Conservation (phyloP, 2,329 filamentous ascomycete genomes). For the Dryadomyces quercus-mongolicae region DNA sequence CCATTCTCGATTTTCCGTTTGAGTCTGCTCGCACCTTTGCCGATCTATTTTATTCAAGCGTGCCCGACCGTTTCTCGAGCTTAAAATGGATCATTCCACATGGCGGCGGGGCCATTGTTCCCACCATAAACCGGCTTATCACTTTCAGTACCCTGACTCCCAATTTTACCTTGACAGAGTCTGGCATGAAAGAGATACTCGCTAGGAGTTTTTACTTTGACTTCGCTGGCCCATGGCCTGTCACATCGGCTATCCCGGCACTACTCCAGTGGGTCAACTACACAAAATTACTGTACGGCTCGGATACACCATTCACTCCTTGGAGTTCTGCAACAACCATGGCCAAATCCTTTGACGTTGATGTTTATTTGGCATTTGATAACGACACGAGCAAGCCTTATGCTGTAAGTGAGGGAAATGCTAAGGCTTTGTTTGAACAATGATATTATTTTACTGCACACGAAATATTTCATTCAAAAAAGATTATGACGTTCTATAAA, state of each 20-base stretch:
- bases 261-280: constrained; percentile 15
- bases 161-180: constrained; percentile 17
- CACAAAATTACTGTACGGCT: constrained; percentile 13
- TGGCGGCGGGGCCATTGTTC: constrained; percentile 1
- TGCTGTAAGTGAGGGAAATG: not conserved
- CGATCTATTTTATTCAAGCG: constrained; percentile 6
- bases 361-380: not conserved
- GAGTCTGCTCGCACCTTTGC: constrained; percentile 11
- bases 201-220: constrained; percentile 15
- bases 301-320: constrained; percentile 14
- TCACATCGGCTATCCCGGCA: constrained; percentile 10
- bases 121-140: constrained; percentile 1
- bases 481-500: too few relatives aligned
- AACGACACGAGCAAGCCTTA: not conserved
- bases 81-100: constrained; percentile 5
- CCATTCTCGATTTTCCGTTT: constrained; percentile 15
- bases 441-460: too few relatives aligned
- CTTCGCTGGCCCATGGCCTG: constrained; percentile 16
- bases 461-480: too few relatives aligned
- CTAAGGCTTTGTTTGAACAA: too few relatives aligned
- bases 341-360: constrained; percentile 1
- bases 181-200: constrained; percentile 16
- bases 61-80: constrained; percentile 1
- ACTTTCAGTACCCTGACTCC: constrained; percentile 1
- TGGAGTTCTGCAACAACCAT: constrained; percentile 3